These are phyloP conservation scores for Croton laevigatus DNA, from an alignment of 441 rosid species.

Conservation along the genomic window DNA sequence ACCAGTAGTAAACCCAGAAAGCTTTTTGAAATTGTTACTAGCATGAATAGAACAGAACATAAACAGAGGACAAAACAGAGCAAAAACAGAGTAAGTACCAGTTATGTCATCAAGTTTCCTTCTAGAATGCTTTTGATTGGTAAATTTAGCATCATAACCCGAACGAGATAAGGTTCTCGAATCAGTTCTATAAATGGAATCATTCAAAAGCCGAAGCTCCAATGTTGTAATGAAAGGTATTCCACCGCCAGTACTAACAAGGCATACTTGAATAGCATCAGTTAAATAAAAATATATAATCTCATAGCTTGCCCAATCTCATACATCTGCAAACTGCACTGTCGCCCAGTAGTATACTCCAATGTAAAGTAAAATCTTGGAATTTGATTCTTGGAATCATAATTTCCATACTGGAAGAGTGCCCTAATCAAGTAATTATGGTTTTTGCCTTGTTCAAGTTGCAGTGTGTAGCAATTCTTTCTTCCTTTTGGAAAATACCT, in stretches of 20 bases:
- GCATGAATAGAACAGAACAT: too few species aligned
- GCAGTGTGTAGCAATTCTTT: constrained; percentile 29
- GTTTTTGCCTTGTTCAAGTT: constrained; percentile 20
- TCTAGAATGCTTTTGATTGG: too few species aligned
- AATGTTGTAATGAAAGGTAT: constrained; percentile 24
- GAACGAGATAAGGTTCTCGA: not conserved
- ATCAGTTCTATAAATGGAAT: constrained; percentile 4
- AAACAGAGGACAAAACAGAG: not conserved
- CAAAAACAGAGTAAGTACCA: not conserved
- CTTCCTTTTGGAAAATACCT: constrained; percentile 30
- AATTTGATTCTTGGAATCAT: constrained; percentile 19
- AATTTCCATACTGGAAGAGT: constrained; percentile 26
- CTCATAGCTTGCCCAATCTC: rapidly evolving
- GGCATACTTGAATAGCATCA: constrained; percentile 21
- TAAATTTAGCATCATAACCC: constrained; percentile 2
- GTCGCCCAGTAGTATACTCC: constrained; percentile 21
- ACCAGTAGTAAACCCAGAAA: constrained; percentile 22
- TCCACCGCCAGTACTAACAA: constrained; percentile 21
- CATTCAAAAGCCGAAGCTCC: constrained; percentile 20
- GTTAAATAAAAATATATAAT: constrained; percentile 6
- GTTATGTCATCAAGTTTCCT: not conserved
- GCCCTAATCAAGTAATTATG: constrained; percentile 20
- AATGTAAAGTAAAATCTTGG: constrained; percentile 21
- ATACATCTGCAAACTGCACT: not conserved
- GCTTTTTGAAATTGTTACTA: too few species aligned